phyloP scores from a whole-genome alignment of 345 rosid species.

The Punica granatum region DNA sequence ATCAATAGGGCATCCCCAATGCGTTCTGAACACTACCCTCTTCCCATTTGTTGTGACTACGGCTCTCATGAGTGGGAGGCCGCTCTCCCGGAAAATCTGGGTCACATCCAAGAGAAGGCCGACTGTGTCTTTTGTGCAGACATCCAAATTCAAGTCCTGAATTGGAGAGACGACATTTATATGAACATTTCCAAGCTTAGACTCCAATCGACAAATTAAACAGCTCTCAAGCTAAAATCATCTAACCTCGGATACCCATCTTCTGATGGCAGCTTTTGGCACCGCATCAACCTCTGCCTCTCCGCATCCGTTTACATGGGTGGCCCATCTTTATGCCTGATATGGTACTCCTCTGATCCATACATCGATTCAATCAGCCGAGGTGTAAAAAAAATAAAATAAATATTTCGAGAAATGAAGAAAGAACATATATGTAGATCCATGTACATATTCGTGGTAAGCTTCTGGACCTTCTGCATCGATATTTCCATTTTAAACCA shows the following conservation, averaged over 20 bases:
- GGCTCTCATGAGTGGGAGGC: too few species aligned
- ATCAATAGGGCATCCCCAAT: too few species aligned
- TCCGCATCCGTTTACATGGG: constrained; percentile 78
- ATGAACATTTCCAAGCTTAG: neutral
- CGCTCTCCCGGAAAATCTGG: too few species aligned
- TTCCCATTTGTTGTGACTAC: too few species aligned
- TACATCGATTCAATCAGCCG: neutral
- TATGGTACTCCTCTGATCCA: constrained; percentile 61
- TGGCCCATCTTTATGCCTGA: constrained; percentile 80
- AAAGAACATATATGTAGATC: neutral
- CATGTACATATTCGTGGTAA: constrained; percentile 45
- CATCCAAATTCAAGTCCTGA: constrained; percentile 83
- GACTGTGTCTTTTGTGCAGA: constrained; percentile 79
- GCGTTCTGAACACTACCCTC: too few species aligned
- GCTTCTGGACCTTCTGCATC: constrained; percentile 65
- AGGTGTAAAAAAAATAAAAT: too few species aligned
- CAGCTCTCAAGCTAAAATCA: neutral
- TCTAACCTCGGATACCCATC: constrained; percentile 85
- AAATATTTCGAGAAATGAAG: neutral
- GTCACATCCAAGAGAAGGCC: too few species aligned
- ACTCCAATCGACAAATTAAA: too few species aligned
- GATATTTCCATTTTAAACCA: constrained; percentile 72
- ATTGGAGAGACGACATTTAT: constrained; percentile 9
- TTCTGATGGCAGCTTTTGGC: constrained; percentile 90
- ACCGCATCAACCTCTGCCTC: constrained; percentile 68